Conservation (phyloP, 306 rosid species). For the Argentina anserina region DNA sequence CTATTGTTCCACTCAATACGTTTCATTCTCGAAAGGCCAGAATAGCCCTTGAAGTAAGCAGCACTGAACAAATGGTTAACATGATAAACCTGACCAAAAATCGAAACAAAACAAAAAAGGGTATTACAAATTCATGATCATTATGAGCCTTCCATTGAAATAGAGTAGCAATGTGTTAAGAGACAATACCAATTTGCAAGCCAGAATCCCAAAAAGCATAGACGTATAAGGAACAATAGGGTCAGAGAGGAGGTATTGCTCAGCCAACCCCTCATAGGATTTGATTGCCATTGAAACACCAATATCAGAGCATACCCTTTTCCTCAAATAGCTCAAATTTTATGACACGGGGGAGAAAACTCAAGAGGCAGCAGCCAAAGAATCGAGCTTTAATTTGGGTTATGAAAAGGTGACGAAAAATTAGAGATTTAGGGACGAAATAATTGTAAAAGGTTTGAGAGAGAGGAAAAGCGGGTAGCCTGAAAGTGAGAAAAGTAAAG, state of each 20-base stretch:
- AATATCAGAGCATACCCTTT: slow-evolving; percentile 31
- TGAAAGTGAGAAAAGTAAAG: not conserved
- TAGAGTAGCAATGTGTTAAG: not conserved
- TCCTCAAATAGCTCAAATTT: slow-evolving; percentile 10
- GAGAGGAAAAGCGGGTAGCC: not conserved
- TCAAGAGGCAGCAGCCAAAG: not conserved
- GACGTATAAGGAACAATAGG: slow-evolving; percentile 64
- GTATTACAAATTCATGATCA: slow-evolving; percentile 5
- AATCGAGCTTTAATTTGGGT: not conserved
- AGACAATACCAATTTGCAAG: slow-evolving; percentile 73
- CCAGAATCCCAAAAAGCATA: slow-evolving; percentile 60
- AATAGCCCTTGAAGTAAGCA: slow-evolving; percentile 76
- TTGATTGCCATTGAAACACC: slow-evolving; percentile 58
- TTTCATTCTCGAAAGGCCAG: slow-evolving; percentile 66
- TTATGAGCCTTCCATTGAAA: not conserved
- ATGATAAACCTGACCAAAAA: slow-evolving; percentile 54
- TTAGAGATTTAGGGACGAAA: not conserved
- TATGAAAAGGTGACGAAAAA: not conserved
- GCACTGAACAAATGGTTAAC: slow-evolving; percentile 61
- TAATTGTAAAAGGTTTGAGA: not conserved
- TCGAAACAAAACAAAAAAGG: not conserved
- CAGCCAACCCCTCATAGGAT: slow-evolving; percentile 57
- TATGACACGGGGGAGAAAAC: not conserved
- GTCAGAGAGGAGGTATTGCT: slow-evolving; percentile 59
- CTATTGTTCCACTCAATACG: slow-evolving; percentile 89